phyloP scores from a whole-genome alignment of 2,329 filamentous ascomycete genomes.

The Pseudogymnoascus sp. region DNA sequence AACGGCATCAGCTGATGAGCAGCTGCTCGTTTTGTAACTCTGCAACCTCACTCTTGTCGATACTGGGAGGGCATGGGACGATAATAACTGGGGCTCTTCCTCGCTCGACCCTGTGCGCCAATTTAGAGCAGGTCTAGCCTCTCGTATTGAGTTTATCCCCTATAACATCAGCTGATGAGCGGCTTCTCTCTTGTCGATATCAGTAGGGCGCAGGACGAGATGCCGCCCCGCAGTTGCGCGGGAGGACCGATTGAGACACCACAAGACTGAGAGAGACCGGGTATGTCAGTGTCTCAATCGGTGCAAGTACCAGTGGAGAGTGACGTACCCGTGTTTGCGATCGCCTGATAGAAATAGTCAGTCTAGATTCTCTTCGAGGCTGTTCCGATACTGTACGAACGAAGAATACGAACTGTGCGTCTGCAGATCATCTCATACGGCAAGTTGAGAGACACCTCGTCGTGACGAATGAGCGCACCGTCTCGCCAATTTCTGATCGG shows the following conservation, averaged over 20 bases:
- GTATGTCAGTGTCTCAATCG: neutral
- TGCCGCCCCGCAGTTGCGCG: neutral
- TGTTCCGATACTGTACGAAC: neutral
- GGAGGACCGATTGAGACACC: neutral
- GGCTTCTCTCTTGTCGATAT: neutral
- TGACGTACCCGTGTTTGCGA: neutral
- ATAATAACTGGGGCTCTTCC: neutral
- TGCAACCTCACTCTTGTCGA: neutral
- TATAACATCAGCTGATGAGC: neutral
- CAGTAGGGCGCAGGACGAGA: neutral
- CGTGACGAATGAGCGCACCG: neutral
- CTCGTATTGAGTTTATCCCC: neutral
- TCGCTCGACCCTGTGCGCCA: too few relatives aligned
- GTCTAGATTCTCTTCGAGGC: neutral
- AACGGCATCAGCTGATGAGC: neutral
- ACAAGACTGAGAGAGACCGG: neutral
- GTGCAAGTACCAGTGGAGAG: neutral
- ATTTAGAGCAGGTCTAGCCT: neutral
- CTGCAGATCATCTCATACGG: neutral
- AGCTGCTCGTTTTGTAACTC: neutral
- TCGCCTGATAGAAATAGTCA: neutral
- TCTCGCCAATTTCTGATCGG: neutral
- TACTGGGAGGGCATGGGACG: neutral
- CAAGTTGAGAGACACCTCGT: neutral
- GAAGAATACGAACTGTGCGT: neutral